Base-by-base conservation (phyloP, 345 rosid species). In the Hypericum androsaemum region DNA sequence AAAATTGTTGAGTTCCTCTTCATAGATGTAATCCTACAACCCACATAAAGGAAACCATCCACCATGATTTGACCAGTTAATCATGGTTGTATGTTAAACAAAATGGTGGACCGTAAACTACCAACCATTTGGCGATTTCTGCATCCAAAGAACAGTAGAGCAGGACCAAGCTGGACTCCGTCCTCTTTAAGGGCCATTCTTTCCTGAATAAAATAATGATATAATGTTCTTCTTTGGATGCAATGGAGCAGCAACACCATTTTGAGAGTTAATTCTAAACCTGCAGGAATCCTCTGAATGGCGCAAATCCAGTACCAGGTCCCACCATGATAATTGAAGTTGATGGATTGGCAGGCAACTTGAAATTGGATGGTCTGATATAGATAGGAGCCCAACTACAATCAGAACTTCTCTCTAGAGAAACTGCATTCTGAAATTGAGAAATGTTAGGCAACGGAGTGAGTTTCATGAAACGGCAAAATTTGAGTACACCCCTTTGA, bases 231-330 rank as follows among this genome's bases (percentile, higher is more conserved):
- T 41, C 32, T 48, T 32, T n/a, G n/a, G n/a, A n/a, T n/a, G n/a
- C 7, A 41, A 37, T n/a, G 54, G 3, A 1, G 59, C 5, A 53
- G 42, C 6, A 12, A n/a, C 47, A 53, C 5, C n/a, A 37, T 49
- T 15, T 36, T 54, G 1, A 36, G 6, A 53, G 46, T 14, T n/a
- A 37, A 42, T 41, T 15, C 15, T 54, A 54, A 15, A 66, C 61
- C 70, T 66, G 65, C 38, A 66, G 38, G 55, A 66, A 66, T 39
- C 70, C 65, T 43, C 70, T 60, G 45, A 66, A 66, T 28, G 70
- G 65, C 38, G 70, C 70, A 53, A 66, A 57, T 44, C 70, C 70
- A 15, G 70, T 66, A 38, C 70, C 70, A 50, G 65, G 70, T 22
- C 70, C 70, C 57, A 66, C 61, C 70, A 66, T 60, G 50, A 66